These are phyloP conservation scores for Nakazawaea ambrosiae DNA, from an alignment of 805 yeast species.

Conservation along the genomic window DNA sequence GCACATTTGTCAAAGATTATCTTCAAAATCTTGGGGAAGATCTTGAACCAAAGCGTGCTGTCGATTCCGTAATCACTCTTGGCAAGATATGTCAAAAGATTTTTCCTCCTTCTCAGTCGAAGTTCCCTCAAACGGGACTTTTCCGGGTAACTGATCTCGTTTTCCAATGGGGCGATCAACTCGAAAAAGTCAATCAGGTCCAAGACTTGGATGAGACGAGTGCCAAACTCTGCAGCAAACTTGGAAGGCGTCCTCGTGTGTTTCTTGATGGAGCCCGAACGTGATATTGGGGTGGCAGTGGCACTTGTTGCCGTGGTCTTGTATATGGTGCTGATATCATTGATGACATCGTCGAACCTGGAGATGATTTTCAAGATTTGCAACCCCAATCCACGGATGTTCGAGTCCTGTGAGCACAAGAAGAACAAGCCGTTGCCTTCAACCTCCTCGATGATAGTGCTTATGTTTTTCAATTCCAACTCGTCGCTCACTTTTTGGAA, in stretches of 20 bases:
- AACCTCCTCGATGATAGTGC: conserved; percentile 86
- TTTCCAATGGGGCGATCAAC: conserved; percentile 44
- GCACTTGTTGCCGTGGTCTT: not conserved
- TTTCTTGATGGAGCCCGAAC: conserved; percentile 9
- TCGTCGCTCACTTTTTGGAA: conserved; percentile 36
- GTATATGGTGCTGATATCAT: conserved; percentile 30
- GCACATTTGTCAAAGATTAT: conserved; percentile 78
- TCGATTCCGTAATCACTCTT: conserved; percentile 94
- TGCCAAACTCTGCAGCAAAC: conserved; percentile 73
- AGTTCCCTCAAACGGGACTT: conserved; percentile 62
- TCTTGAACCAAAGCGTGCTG: conserved; percentile 91
- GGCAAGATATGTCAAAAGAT: conserved; percentile 68
- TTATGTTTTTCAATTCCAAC: conserved; percentile 68
- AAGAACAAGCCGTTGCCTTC: conserved; percentile 95
- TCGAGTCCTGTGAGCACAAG: conserved; percentile 78
- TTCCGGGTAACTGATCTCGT: conserved; percentile 68
- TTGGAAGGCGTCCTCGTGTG: conserved; percentile 60
- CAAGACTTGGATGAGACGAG: conserved; percentile 68
- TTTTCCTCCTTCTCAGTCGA: conserved; percentile 47
- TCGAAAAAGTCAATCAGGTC: conserved; percentile 65
- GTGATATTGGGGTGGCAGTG: not conserved
- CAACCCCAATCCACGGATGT: conserved; percentile 68
- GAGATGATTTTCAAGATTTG: conserved; percentile 70
- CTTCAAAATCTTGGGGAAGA: conserved; percentile 69
- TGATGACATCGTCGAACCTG: conserved; percentile 81